Evolutionary conservation across 1,284 basidiomycete genomes (phyloP).

Genomic region (Phylloporus sp.): DNA sequence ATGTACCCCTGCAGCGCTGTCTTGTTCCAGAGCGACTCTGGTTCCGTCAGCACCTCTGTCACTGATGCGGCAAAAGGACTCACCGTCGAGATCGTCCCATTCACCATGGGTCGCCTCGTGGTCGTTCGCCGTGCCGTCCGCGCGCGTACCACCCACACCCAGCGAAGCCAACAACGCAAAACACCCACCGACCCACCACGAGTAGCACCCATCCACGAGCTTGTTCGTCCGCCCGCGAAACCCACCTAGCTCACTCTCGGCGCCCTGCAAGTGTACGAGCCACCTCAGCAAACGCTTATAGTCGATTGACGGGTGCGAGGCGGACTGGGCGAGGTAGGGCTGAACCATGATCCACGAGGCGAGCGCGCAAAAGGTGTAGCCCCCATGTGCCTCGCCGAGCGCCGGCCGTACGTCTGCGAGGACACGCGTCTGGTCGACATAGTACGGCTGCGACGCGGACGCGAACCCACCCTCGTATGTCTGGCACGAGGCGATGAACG

Average conservation of each 20-base stretch:
- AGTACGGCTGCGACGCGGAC: conserved; percentile 80
- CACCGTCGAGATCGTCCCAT: conserved; percentile 76
- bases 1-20: conserved; percentile 89
- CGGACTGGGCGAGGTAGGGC: conserved; percentile 51
- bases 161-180: conserved; percentile 83
- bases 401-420: conserved; percentile 62
- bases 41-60: neutral
- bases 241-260: conserved; percentile 85
- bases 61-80: conserved; percentile 22
- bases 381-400: conserved; percentile 95
- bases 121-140: neutral
- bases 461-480: conserved; percentile 98
- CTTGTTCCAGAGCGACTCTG: conserved; percentile 61
- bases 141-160: conserved; percentile 48
- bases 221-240: conserved; percentile 97
- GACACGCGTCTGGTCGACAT: conserved; percentile 41
- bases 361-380: conserved; percentile 94
- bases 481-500: conserved; percentile 84
- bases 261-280: conserved; percentile 89
- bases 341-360: conserved; percentile 85
- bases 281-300: conserved; percentile 76
- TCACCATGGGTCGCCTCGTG: conserved; percentile 31
- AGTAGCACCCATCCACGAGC: conserved; percentile 98
- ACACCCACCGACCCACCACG: conserved; percentile 98
- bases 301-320: conserved; percentile 54